phyloP scores from a whole-genome alignment of 2,329 filamentous ascomycete genomes.

The Aspergillus eucalypticola region DNA sequence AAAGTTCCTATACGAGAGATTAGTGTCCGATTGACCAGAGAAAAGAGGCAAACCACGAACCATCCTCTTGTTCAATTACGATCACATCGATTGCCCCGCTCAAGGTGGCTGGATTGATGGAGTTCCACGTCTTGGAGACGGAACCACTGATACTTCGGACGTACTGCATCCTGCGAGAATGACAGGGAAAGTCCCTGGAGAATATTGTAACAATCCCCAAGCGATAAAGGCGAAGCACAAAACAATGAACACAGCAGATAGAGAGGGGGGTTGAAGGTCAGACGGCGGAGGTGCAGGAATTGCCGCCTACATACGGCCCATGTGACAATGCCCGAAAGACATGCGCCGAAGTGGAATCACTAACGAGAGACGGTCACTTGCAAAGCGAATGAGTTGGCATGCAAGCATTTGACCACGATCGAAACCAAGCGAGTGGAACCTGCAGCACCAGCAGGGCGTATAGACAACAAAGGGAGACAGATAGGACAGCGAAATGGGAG shows the following conservation, averaged over 20 bases:
- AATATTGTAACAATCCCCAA: conserved; percentile 10
- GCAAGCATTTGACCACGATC: conserved; percentile 5
- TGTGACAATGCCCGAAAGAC: conserved; percentile 34
- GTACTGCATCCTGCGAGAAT: conserved; percentile 77
- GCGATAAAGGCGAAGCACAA: conserved; percentile 5
- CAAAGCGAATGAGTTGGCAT: not conserved
- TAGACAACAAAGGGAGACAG: not conserved
- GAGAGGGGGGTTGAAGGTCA: conserved; percentile 23
- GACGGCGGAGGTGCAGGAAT: conserved; percentile 27
- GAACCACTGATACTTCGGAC: conserved; percentile 92
- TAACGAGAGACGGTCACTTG: conserved; percentile 9
- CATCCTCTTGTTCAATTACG: conserved; percentile 95
- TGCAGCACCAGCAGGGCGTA: not conserved
- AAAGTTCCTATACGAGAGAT: conserved; percentile 55
- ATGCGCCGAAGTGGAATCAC: conserved; percentile 17
- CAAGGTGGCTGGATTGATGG: conserved; percentile 95
- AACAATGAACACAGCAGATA: conserved; percentile 17
- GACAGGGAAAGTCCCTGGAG: conserved; percentile 20
- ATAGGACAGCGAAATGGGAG: not conserved
- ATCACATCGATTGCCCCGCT: conserved; percentile 99
- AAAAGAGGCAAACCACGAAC: conserved; percentile 45
- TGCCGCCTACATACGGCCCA: conserved; percentile 37
- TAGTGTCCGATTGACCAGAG: not conserved
- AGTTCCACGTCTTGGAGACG: conserved; percentile 98
- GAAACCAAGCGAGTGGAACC: conserved; percentile 11